These are phyloP conservation scores for Ophiostoma perfectum DNA, from an alignment of 2,329 filamentous ascomycete species.

Conservation along the genomic window DNA sequence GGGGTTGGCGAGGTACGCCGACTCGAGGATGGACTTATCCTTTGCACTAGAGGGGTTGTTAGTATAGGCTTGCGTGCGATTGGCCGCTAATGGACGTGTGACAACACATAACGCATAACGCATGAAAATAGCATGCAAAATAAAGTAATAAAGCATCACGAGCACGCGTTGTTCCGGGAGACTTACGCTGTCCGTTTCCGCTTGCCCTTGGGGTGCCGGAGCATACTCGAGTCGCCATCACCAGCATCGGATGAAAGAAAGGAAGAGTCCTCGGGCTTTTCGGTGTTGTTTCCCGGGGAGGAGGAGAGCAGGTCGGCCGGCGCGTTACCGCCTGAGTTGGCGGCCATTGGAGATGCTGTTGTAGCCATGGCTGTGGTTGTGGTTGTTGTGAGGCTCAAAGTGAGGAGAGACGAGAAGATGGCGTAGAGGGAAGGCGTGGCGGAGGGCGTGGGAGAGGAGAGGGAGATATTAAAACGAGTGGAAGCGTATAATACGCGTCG, in stretches of 20 bases:
- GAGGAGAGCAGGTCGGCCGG: conserved; percentile 20
- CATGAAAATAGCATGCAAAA: background rate
- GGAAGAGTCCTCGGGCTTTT: conserved; percentile 22
- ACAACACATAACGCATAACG: background rate
- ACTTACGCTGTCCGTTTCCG: conserved; percentile 60
- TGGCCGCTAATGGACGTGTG: background rate
- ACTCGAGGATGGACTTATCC: conserved; percentile 83
- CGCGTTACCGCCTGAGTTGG: conserved; percentile 10
- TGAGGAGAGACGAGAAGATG: background rate
- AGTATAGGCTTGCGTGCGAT: background rate
- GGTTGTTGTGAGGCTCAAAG: background rate
- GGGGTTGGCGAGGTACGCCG: conserved; percentile 75
- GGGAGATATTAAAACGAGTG: conserved; percentile 10
- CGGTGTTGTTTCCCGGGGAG: conserved; percentile 22
- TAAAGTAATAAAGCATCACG: background rate
- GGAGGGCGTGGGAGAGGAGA: background rate
- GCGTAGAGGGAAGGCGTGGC: background rate
- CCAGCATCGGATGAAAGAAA: conserved; percentile 23
- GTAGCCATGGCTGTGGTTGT: conserved; percentile 23
- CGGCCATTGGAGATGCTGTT: conserved; percentile 18
- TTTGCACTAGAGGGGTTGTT: conserved; percentile 55
- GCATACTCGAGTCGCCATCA: conserved; percentile 17
- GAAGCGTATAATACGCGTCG: conserved; percentile 22
- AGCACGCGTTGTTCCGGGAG: conserved; percentile 7
- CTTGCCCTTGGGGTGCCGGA: conserved; percentile 53